These are phyloP conservation scores for Scutellaria galericulata DNA, from an alignment of 257 asterid genomes.

Conservation along the genomic window DNA sequence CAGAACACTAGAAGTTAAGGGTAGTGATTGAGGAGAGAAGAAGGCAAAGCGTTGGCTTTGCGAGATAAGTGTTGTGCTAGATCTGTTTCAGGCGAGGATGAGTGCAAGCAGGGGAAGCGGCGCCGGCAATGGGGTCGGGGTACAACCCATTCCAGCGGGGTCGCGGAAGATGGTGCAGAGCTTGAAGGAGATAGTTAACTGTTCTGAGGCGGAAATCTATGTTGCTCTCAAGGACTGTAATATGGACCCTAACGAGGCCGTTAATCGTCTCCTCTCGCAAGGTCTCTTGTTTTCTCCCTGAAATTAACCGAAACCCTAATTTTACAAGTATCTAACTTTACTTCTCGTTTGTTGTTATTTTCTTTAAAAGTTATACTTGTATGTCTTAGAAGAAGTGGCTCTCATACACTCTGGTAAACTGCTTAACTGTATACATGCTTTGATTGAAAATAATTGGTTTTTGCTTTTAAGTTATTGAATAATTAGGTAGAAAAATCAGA, in stretches of 20 bases:
- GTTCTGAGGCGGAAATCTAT: slow-evolving; percentile 92
- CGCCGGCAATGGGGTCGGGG: slow-evolving; percentile 47
- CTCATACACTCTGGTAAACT: background rate
- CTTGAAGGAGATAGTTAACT: slow-evolving; percentile 89
- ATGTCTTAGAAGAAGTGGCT: slow-evolving; percentile 21
- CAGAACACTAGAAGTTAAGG: background rate
- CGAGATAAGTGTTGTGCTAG: slow-evolving; percentile 37
- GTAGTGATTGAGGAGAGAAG: slow-evolving; percentile 33
- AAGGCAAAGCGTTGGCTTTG: slow-evolving; percentile 42
- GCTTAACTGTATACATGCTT: slow-evolving; percentile 11
- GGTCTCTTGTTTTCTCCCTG: slow-evolving; percentile 44
- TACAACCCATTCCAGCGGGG: slow-evolving; percentile 73
- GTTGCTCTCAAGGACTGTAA: slow-evolving; percentile 93
- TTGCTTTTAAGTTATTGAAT: background rate
- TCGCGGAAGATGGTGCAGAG: slow-evolving; percentile 83
- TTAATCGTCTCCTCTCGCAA: slow-evolving; percentile 84
- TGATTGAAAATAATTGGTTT: slow-evolving; percentile 7
- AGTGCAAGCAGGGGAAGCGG: slow-evolving; percentile 57
- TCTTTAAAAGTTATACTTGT: background rate
- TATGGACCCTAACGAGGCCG: slow-evolving; percentile 99
- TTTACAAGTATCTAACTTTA: background rate
- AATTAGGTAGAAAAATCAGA: background rate
- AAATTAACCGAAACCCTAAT: slow-evolving; percentile 22
- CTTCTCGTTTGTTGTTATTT: background rate
- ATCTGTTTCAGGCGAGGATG: slow-evolving; percentile 51